A percentile compares a stretch with the other conserved stretches of the same genome.
Evolutionary conservation across 768 basidiomycete species (phyloP).

Genomic region (Phaffia tasmanica): DNA sequence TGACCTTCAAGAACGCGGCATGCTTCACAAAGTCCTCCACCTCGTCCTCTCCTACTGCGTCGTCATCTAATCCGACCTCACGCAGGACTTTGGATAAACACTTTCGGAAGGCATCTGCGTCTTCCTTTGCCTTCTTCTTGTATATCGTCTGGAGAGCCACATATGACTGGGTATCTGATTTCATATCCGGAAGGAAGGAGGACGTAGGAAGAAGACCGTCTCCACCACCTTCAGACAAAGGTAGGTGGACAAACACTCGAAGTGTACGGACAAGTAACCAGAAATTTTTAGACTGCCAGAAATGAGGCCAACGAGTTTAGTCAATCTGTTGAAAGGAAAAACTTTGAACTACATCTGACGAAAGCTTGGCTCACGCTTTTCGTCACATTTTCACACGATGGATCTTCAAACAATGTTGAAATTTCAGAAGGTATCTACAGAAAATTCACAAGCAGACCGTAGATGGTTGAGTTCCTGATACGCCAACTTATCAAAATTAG

Average conservation of each 20-base stretch:
- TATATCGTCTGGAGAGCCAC: constrained; percentile 77
- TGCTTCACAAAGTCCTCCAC: constrained; percentile 40
- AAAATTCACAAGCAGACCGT: neutral
- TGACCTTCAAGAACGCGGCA: constrained; percentile 36
- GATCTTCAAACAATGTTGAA: constrained; percentile 52
- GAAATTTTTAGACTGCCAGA: constrained; percentile 51
- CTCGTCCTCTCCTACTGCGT: constrained; percentile 35
- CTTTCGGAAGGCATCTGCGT: constrained; percentile 31
- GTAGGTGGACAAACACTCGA: constrained; percentile 44
- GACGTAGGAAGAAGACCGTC: constrained; percentile 61
- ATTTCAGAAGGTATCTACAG: constrained; percentile 58
- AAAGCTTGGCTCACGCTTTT: constrained; percentile 34
- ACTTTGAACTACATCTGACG: neutral
- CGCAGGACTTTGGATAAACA: constrained; percentile 31
- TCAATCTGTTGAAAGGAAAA: neutral
- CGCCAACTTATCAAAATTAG: neutral
- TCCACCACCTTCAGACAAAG: constrained; percentile 31
- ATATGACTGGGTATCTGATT: constrained; percentile 72
- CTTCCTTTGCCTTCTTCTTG: constrained; percentile 51
- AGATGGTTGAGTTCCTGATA: neutral
- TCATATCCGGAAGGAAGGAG: constrained; percentile 88
- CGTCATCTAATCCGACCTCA: constrained; percentile 31
- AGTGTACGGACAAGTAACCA: constrained; percentile 69
- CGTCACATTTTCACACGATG: constrained; percentile 43
- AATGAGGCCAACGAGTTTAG: neutral